Evolutionary conservation across 2,329 filamentous ascomycete genomes (phyloP), one percentile per base, ranked within the genome.

Genomic region (Phyllosticta citribraziliensis): DNA sequence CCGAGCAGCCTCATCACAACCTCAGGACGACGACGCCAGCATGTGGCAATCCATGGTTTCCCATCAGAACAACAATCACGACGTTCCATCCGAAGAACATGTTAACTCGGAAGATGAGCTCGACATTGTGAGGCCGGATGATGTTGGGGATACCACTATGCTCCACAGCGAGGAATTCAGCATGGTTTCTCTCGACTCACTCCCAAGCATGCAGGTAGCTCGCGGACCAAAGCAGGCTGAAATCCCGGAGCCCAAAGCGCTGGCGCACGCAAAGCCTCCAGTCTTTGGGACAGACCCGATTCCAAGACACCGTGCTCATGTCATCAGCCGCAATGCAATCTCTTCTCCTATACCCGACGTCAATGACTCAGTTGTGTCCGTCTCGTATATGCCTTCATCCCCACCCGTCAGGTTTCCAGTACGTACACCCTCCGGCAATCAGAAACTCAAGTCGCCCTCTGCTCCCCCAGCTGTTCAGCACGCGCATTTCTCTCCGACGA

Each of bases 101-200:
- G 35, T 60, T 25, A 33, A 25, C 17, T 52, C 56, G 10, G 56
- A 57, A 20, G 52, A 62, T 40, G 56, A 59, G 6, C 50, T 58
- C 12, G 61, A 59, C 14, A 59, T 56, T 52, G 24, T 56, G 22
- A 58, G 54, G 60, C 47, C 56, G 12, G 61, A 62, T 27, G 56
- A 58, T 3, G 64, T 67, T 3, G 78, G 78, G 22, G 78, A 80
- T 50, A 72, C 74, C 10, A 80, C 78, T 0, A 70, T 79, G n/a
- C 67, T 76, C 8, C 72, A 77, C 52, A 79, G 78, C 63, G 78
- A 80, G 64, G 77, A 76, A 58, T 80, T 81, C 66, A 81, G 76
- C 62, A 79, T 81, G 74, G 72, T 81, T 1, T 79, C 78, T 2
- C 69, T 79, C 11, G 75, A 79, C 40, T 79, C 78, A 1, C 65